phyloP scores from a whole-genome alignment of 441 rosid genomes.

The Pelargonium myrrhifolium region DNA sequence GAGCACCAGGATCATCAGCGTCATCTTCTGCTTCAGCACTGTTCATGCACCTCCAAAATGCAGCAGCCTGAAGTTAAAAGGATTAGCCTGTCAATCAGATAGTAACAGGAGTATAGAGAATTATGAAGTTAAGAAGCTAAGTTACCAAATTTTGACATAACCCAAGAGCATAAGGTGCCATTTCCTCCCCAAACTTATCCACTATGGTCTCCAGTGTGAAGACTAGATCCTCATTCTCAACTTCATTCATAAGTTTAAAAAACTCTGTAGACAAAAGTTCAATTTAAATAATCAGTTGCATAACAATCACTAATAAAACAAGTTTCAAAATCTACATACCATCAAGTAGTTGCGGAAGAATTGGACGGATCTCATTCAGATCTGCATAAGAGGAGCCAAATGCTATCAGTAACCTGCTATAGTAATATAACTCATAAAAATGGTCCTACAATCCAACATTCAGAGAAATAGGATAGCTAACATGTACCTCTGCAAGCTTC shows the following conservation, averaged over 20 bases:
- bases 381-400: constrained; percentile 41
- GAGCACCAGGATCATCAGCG: constrained; percentile 92
- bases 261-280: constrained; percentile 50
- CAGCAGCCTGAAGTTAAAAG: constrained; percentile 60
- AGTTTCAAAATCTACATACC: constrained; percentile 39
- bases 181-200: constrained; percentile 98
- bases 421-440: not conserved
- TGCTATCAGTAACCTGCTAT: not conserved
- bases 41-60: constrained; percentile 97
- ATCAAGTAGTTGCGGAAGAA: constrained; percentile 92
- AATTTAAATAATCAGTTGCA: not conserved
- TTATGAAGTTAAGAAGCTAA: not conserved
- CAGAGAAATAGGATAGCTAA: constrained; percentile 5
- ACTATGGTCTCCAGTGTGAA: constrained; percentile 93
- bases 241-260: constrained; percentile 96
- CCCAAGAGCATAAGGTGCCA: constrained; percentile 95
- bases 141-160: constrained; percentile 96
- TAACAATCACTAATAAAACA: not conserved
- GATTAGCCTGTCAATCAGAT: not conserved
- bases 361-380: constrained; percentile 87
- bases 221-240: constrained; percentile 97
- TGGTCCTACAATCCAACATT: not conserved
- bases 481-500: constrained; percentile 83
- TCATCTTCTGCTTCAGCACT: constrained; percentile 86
- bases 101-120: not conserved